Evolutionary conservation across 495 filamentous ascomycete species (phyloP).

Genomic region (Penicillium argentinense): DNA sequence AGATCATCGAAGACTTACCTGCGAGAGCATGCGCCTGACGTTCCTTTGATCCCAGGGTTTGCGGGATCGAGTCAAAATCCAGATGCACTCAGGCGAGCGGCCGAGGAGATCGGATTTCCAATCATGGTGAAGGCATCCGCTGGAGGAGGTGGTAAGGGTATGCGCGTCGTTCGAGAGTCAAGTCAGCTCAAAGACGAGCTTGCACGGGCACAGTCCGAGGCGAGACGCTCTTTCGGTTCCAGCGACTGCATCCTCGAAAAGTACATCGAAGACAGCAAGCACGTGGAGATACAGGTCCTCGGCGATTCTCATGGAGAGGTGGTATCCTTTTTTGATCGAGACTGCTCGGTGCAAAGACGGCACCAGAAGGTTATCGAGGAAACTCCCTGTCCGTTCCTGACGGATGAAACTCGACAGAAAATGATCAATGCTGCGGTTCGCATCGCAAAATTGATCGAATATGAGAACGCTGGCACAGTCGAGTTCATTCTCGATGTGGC

Average conservation of each 20-base stretch:
- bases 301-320: conserved; percentile 75
- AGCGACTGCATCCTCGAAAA: conserved; percentile 84
- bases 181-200: conserved; percentile 70
- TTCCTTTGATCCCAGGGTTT: conserved; percentile 86
- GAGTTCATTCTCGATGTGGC: conserved; percentile 94
- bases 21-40: conserved; percentile 56
- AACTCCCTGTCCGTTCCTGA: conserved; percentile 75
- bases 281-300: conserved; percentile 90
- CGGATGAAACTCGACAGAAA: conserved; percentile 64
- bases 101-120: conserved; percentile 73
- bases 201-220: conserved; percentile 74
- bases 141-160: conserved; percentile 89
- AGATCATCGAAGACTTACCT: conserved; percentile 38
- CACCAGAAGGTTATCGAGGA: conserved; percentile 97
- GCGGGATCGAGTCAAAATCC: conserved; percentile 72
- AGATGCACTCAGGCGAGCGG: conserved; percentile 57
- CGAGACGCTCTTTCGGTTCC: conserved; percentile 76
- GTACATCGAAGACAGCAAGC: conserved; percentile 79
- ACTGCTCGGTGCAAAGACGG: conserved; percentile 76
- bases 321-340: conserved; percentile 72
- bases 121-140: conserved; percentile 91
- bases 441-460: conserved; percentile 75
- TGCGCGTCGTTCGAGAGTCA: conserved; percentile 69
- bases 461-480: conserved; percentile 87
- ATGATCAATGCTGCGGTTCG: conserved; percentile 78